Conservation (phyloP, 495 filamentous ascomycete species). For the Neurospora discreta region DNA sequence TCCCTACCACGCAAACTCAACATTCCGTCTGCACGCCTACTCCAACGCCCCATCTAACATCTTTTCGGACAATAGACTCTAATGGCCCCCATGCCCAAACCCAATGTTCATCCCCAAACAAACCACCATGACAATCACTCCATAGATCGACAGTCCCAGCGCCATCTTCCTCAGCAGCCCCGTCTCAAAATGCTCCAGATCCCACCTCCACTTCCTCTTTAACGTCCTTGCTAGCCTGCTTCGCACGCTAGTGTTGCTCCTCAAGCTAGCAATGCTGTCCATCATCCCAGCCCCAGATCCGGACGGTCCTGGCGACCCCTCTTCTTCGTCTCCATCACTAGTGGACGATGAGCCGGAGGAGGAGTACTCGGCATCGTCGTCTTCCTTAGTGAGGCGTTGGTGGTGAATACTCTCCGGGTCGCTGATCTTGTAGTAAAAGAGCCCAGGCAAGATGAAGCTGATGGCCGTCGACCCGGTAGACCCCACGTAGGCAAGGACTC, state of each 20-base stretch:
- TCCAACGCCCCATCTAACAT: background rate
- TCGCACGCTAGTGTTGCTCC: slow-evolving; percentile 27
- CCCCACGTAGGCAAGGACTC: slow-evolving; percentile 89
- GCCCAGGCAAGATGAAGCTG: slow-evolving; percentile 87
- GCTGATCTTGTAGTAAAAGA: slow-evolving; percentile 98
- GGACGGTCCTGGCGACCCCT: slow-evolving; percentile 4
- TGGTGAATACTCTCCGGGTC: slow-evolving; percentile 74
- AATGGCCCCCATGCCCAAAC: background rate
- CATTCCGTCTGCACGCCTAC: too few species aligned
- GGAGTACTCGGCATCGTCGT: slow-evolving; percentile 53
- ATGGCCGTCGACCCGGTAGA: slow-evolving; percentile 90
- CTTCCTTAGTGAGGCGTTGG: slow-evolving; percentile 75
- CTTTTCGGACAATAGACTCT: background rate
- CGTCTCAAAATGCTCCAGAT: slow-evolving; percentile 36
- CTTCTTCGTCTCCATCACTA: slow-evolving; percentile 29
- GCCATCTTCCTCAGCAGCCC: slow-evolving; percentile 59
- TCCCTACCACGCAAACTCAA: too few species aligned
- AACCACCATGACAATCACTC: slow-evolving; percentile 75
- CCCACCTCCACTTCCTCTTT: slow-evolving; percentile 31
- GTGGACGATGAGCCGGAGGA: slow-evolving; percentile 17
- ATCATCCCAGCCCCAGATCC: slow-evolving; percentile 31
- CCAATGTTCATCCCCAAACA: slow-evolving; percentile 65
- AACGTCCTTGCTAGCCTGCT: slow-evolving; percentile 14
- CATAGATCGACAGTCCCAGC: slow-evolving; percentile 71
- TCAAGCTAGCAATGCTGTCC: slow-evolving; percentile 35